Evolutionary conservation across 768 basidiomycete species (phyloP).

Genomic region (Phylloporus sp.): DNA sequence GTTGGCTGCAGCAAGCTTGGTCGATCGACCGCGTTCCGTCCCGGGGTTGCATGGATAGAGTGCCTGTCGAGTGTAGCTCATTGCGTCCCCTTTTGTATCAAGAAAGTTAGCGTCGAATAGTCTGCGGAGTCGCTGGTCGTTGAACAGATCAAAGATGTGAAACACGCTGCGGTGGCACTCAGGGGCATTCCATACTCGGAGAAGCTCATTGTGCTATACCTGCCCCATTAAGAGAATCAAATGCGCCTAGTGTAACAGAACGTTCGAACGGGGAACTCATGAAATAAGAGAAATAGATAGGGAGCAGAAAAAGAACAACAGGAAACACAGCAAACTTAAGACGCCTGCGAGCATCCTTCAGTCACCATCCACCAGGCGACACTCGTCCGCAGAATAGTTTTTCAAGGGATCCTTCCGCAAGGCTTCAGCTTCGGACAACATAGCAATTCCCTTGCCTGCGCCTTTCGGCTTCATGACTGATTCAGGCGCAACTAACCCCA

Average conservation of each 20-base stretch:
- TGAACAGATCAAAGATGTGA: conserved; percentile 1
- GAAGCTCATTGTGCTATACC: not conserved
- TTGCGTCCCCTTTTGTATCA: conserved; percentile 17
- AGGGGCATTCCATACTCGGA: conserved; percentile 21
- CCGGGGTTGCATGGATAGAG: conserved; percentile 66
- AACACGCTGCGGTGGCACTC: conserved; percentile 7
- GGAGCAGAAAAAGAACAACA: conserved; percentile 7
- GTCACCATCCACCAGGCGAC: conserved; percentile 19
- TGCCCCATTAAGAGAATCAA: not conserved
- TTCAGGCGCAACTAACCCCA: conserved; percentile 36
- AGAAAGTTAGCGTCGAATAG: not conserved
- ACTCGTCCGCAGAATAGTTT: conserved; percentile 49
- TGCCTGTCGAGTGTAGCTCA: conserved; percentile 48
- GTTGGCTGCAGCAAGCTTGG: conserved; percentile 68
- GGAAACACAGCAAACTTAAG: not conserved
- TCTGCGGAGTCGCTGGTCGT: conserved; percentile 1
- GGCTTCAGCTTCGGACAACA: conserved; percentile 69
- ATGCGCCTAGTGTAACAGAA: not conserved
- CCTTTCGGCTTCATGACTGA: conserved; percentile 67
- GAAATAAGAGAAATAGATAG: conserved; percentile 9
- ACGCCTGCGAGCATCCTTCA: conserved; percentile 12
- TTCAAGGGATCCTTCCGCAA: conserved; percentile 75
- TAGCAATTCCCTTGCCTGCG: conserved; percentile 36
- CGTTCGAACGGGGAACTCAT: not conserved
- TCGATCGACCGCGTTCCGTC: conserved; percentile 62